Conservation (phyloP, 1,139 yeast genomes). For the Candida pseudoviswanathii region DNA sequence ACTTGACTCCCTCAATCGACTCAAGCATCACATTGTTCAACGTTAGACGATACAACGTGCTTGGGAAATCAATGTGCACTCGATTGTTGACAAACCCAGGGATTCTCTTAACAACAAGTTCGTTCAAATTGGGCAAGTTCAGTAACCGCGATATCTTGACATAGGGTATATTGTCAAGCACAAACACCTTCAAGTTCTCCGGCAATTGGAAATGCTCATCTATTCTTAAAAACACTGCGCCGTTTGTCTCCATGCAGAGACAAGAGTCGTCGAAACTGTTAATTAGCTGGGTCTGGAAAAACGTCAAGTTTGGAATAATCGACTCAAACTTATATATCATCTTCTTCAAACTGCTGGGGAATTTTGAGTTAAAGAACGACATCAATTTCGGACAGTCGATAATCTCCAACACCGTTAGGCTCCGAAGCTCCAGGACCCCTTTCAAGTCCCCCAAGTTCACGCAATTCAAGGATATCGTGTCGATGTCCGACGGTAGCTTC, state of each 20-base stretch:
- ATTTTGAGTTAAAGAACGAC: conserved; percentile 10
- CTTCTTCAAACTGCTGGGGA: conserved; percentile 8
- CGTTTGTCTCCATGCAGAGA: not conserved
- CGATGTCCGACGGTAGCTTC: conserved; percentile 7
- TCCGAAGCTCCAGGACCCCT: conserved; percentile 3
- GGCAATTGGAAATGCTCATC: conserved; percentile 11
- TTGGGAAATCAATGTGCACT: conserved; percentile 5
- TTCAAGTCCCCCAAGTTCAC: conserved; percentile 10
- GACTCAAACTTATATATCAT: conserved; percentile 5
- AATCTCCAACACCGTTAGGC: conserved; percentile 8
- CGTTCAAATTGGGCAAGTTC: conserved; percentile 10
- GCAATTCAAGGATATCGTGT: conserved; percentile 6
- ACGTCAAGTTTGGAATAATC: conserved; percentile 3
- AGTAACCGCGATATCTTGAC: conserved; percentile 7
- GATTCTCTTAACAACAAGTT: conserved; percentile 8
- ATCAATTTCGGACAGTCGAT: conserved; percentile 13
- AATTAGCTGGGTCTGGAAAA: conserved; percentile 4
- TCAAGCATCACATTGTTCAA: conserved; percentile 10
- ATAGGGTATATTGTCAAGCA: conserved; percentile 11
- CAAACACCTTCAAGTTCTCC: conserved; percentile 5
- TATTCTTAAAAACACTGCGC: conserved; percentile 3
- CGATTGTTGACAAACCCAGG: conserved; percentile 11
- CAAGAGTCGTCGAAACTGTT: not conserved
- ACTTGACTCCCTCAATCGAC: conserved; percentile 7
- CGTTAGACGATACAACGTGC: conserved; percentile 6